phyloP scores from a whole-genome alignment of 345 rosid species.

The Hirschfeldia incana region DNA sequence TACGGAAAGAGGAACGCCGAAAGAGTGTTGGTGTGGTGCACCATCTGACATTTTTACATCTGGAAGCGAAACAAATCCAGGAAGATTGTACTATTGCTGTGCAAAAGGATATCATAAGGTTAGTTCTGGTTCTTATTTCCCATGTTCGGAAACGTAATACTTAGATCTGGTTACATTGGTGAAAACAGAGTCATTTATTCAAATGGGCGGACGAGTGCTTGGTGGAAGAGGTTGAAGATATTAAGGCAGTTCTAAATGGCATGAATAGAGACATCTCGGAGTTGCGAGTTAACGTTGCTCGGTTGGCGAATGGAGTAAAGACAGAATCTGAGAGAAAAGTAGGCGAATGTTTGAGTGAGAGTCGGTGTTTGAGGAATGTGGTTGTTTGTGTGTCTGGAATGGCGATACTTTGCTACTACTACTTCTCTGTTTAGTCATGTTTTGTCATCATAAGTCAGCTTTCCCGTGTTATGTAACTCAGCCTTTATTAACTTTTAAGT shows the following conservation, averaged over 20 bases:
- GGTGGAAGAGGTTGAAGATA: neutral
- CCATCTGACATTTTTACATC: neutral
- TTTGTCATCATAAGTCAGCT: neutral
- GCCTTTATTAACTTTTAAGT: neutral
- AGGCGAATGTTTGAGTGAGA: neutral
- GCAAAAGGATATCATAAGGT: neutral
- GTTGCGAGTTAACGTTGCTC: neutral
- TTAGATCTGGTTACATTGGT: neutral
- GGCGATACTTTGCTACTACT: neutral
- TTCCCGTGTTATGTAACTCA: neutral
- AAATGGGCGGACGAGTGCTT: neutral
- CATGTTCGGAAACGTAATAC: neutral
- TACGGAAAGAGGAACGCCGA: neutral
- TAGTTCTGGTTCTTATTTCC: neutral
- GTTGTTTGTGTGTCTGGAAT: neutral
- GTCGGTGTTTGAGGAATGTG: neutral
- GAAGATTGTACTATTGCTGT: neutral
- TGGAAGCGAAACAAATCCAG: neutral
- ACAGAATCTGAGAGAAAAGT: neutral
- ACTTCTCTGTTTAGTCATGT: neutral
- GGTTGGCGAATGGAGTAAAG: neutral
- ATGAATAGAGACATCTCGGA: neutral
- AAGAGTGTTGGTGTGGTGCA: neutral
- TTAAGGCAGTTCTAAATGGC: neutral
- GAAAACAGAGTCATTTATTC: neutral